These are phyloP conservation scores for Poteriospumella lacustris DNA, from an alignment of 108 stramenopile species.

Conservation along the genomic window DNA sequence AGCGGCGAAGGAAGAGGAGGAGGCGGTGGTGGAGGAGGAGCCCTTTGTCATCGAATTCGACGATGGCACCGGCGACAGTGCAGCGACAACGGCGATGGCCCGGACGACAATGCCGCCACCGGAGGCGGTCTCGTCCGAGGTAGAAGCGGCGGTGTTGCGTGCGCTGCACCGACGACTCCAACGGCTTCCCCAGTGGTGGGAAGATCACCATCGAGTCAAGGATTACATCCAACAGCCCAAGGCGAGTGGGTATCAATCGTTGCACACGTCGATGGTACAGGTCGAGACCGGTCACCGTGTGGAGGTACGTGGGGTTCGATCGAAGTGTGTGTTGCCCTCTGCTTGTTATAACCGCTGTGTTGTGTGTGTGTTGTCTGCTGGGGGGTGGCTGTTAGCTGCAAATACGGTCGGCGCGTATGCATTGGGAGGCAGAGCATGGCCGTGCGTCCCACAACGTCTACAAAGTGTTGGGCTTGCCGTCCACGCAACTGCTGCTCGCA, in stretches of 20 bases:
- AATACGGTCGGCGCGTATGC: neutral
- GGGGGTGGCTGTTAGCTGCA: neutral
- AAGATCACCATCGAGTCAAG: neutral
- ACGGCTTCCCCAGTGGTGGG: neutral
- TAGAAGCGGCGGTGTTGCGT: neutral
- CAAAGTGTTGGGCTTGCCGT: neutral
- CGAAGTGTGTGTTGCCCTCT: neutral
- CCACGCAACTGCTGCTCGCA: too few relatives aligned
- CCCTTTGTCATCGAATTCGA: neutral
- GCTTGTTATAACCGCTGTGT: neutral
- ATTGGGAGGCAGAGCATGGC: neutral
- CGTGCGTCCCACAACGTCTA: neutral
- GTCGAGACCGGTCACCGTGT: neutral
- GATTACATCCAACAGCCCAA: conserved; percentile 14
- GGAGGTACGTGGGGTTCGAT: neutral
- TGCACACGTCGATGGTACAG: neutral
- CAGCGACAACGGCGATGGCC: too few relatives aligned
- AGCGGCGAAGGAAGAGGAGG: neutral
- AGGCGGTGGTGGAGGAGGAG: neutral
- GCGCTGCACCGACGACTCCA: neutral
- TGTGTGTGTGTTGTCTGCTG: neutral
- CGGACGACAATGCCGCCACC: too few relatives aligned
- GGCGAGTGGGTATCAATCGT: neutral
- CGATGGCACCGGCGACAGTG: too few relatives aligned
- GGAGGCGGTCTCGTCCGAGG: neutral